Evolutionary conservation across 1,139 yeast genomes (phyloP).

Genomic region (Candida tetrigidarum): DNA sequence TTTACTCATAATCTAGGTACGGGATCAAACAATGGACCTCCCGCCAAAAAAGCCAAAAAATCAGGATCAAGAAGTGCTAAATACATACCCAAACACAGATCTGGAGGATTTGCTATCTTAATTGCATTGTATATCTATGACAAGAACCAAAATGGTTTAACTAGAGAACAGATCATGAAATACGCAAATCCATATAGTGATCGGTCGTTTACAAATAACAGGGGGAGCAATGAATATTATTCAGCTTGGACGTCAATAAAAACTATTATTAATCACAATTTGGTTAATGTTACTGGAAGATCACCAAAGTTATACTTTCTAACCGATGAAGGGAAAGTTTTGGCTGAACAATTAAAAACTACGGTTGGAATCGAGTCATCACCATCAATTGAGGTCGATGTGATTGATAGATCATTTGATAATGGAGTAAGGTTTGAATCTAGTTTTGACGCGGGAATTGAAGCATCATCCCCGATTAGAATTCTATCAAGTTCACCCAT

Average conservation of each 20-base stretch:
- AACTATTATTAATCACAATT: constrained; percentile 62
- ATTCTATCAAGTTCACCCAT: constrained; percentile 9
- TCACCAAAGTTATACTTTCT: constrained; percentile 61
- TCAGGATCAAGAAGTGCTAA: constrained; percentile 16
- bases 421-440: constrained; percentile 34
- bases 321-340: constrained; percentile 71
- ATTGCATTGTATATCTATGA: constrained; percentile 64
- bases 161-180: constrained; percentile 61
- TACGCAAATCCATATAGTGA: constrained; percentile 67
- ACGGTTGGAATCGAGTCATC: constrained; percentile 45
- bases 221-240: constrained; percentile 63
- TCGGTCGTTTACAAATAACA: constrained; percentile 64
- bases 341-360: constrained; percentile 61
- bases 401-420: constrained; percentile 35
- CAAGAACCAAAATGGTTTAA: constrained; percentile 51
- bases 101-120: constrained; percentile 89
- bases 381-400: constrained; percentile 25
- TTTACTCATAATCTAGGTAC: constrained; percentile 12
- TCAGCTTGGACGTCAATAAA: constrained; percentile 83
- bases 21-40: constrained; percentile 18
- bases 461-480: constrained; percentile 12
- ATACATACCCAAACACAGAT: constrained; percentile 76
- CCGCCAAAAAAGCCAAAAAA: constrained; percentile 27
- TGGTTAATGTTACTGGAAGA: constrained; percentile 61
- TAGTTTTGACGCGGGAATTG: constrained; percentile 16